A percentile compares a stretch with the other conserved stretches of the same genome.
Evolutionary conservation across 2,329 filamentous ascomycete genomes (phyloP).

Genomic region (Xylaria sp.): DNA sequence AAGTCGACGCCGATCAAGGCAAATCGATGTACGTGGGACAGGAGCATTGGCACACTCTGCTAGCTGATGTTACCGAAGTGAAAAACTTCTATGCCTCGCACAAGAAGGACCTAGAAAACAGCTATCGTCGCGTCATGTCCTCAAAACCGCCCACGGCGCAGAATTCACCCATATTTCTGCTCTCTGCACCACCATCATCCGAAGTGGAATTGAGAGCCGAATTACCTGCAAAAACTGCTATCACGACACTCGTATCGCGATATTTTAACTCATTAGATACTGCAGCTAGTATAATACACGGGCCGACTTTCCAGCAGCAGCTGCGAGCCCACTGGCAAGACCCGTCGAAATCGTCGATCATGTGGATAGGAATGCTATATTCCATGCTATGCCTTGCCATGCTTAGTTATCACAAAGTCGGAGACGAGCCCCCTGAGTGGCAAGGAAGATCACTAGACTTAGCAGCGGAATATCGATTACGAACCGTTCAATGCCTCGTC

Average conservation of each 20-base stretch:
- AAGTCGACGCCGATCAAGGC: slow-evolving; percentile 79
- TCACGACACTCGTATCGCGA: slow-evolving; percentile 85
- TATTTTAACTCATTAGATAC: slow-evolving; percentile 88
- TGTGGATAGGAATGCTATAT: slow-evolving; percentile 83
- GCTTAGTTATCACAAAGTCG: slow-evolving; percentile 81
- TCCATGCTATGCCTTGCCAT: slow-evolving; percentile 80
- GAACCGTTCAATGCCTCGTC: slow-evolving; percentile 82
- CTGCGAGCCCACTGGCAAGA: slow-evolving; percentile 75
- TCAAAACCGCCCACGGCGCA: slow-evolving; percentile 69
- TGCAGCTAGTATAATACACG: slow-evolving; percentile 79
- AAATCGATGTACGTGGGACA: slow-evolving; percentile 86
- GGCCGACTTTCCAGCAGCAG: slow-evolving; percentile 84
- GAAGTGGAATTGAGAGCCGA: slow-evolving; percentile 82
- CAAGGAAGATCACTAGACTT: slow-evolving; percentile 71
- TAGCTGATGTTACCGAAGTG: slow-evolving; percentile 89
- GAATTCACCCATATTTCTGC: slow-evolving; percentile 80
- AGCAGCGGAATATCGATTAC: slow-evolving; percentile 72
- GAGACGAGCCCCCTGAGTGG: slow-evolving; percentile 83
- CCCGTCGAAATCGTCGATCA: slow-evolving; percentile 76
- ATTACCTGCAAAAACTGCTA: slow-evolving; percentile 82
- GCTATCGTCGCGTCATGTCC: slow-evolving; percentile 79
- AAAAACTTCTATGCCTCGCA: slow-evolving; percentile 88
- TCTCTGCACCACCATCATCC: slow-evolving; percentile 77
- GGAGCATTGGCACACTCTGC: slow-evolving; percentile 83
- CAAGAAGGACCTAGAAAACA: slow-evolving; percentile 88